A percentile compares a stretch with the other conserved stretches of the same genome.
Evolutionary conservation across 176 grass and related monocot genomes (phyloP).

Genomic region (Paspalum vaginatum): DNA sequence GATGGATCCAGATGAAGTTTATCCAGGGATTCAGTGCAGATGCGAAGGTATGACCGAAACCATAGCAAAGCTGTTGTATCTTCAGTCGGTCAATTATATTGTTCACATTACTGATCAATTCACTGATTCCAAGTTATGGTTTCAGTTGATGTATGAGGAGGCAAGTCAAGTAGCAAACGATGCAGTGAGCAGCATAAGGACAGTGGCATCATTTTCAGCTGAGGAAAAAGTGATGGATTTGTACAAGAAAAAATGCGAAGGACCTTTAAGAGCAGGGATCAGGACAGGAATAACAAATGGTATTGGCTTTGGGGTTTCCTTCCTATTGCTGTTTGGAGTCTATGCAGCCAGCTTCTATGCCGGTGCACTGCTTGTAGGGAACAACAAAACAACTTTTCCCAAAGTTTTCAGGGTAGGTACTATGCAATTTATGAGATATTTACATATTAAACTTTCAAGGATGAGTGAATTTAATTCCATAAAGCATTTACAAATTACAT

Average conservation of each 20-base stretch:
- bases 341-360: conserved; percentile 71
- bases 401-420: conserved; percentile 71
- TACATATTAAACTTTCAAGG: background rate
- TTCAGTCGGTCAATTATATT: background rate
- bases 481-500: background rate
- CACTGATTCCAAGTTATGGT: conserved; percentile 12
- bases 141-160: conserved; percentile 89
- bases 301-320: conserved; percentile 68
- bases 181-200: conserved; percentile 86
- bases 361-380: conserved; percentile 61
- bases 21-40: conserved; percentile 80
- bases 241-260: conserved; percentile 82
- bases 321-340: conserved; percentile 55
- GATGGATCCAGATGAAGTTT: conserved; percentile 83
- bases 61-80: background rate
- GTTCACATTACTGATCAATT: background rate
- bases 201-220: conserved; percentile 88
- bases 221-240: conserved; percentile 78
- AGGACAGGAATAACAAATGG: conserved; percentile 77
- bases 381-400: conserved; percentile 54
- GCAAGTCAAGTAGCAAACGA: conserved; percentile 88
- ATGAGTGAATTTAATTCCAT: background rate
- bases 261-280: conserved; percentile 67
- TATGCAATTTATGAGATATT: background rate
- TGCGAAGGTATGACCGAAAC: conserved; percentile 58